These are phyloP conservation scores for Phaseolus coccineus DNA, from an alignment of 331 rosid species.

Conservation along the genomic window DNA sequence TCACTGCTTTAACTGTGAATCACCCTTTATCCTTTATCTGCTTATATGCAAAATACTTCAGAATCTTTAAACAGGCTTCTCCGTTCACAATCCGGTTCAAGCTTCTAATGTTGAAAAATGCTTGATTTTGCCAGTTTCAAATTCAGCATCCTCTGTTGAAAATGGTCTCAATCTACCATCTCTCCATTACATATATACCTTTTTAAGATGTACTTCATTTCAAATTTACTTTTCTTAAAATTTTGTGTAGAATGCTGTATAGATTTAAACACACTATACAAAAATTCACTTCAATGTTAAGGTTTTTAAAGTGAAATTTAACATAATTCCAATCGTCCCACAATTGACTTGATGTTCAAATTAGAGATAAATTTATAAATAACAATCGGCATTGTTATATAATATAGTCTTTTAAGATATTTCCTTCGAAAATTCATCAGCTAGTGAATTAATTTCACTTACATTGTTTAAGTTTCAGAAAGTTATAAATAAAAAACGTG, in stretches of 20 bases:
- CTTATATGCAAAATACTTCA: neutral
- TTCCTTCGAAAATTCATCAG: neutral
- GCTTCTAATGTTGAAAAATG: neutral
- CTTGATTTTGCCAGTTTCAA: neutral
- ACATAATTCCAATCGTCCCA: too few species aligned
- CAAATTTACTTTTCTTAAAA: too few species aligned
- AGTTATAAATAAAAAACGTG: neutral
- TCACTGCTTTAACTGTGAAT: neutral
- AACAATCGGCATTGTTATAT: too few species aligned
- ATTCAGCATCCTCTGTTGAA: neutral
- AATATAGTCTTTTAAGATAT: too few species aligned
- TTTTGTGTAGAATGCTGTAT: too few species aligned
- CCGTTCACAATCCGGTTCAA: neutral
- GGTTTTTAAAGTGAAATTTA: too few species aligned
- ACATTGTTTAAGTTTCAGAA: neutral
- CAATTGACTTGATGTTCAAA: too few species aligned
- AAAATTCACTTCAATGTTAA: too few species aligned
- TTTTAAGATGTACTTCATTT: too few species aligned
- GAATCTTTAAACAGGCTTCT: neutral
- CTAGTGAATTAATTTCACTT: neutral
- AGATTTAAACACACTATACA: too few species aligned
- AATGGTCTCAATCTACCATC: neutral
- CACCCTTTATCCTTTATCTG: too few species aligned
- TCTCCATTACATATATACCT: neutral
- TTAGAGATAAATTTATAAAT: too few species aligned